phyloP scores from a whole-genome alignment of 352 stramenopile species.

The Hyaloperonospora arabidopsidis region DNA sequence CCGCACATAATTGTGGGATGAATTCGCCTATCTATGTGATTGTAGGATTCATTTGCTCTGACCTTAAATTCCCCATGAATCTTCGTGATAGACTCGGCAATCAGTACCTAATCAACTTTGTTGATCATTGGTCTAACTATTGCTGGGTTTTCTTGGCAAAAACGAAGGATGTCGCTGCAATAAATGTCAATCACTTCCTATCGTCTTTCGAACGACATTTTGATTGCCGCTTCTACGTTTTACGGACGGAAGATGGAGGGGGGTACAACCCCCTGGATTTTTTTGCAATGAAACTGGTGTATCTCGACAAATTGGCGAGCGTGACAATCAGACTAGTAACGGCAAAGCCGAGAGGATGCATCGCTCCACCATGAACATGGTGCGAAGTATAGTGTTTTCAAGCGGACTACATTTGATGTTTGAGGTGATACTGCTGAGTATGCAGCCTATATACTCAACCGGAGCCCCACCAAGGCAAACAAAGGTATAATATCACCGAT shows the following conservation, averaged over 20 bases:
- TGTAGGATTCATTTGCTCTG: neutral
- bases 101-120: too few relatives aligned
- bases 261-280: neutral
- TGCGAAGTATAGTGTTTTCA: neutral
- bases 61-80: neutral
- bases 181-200: neutral
- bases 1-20: neutral
- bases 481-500: too few relatives aligned
- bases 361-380: neutral
- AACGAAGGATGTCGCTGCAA: too few relatives aligned
- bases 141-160: too few relatives aligned
- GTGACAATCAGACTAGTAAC: conserved; percentile 1
- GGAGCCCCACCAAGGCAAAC: too few relatives aligned
- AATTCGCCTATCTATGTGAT: neutral
- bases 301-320: neutral
- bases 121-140: too few relatives aligned
- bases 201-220: neutral
- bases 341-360: conserved; percentile 1
- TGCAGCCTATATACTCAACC: too few relatives aligned
- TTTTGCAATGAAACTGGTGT: conserved; percentile 1
- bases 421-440: too few relatives aligned
- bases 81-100: neutral
- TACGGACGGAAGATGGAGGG: neutral
- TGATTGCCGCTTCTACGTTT: neutral
- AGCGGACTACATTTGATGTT: too few relatives aligned